phyloP scores from a whole-genome alignment of 306 rosid species.

The Ziziphus jujuba region DNA sequence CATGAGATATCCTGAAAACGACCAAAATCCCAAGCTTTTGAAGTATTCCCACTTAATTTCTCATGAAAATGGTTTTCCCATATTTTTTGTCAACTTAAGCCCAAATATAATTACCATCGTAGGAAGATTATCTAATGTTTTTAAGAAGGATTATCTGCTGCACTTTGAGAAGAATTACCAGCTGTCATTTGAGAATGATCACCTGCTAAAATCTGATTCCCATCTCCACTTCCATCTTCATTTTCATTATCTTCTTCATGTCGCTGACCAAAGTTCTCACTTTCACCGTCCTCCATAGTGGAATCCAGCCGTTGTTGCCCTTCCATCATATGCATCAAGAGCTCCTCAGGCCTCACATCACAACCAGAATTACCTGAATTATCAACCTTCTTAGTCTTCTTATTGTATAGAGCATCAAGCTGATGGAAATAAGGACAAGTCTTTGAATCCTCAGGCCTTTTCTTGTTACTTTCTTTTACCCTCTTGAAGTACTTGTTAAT shows the following conservation, averaged over 20 bases:
- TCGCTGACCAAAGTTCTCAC: constrained; percentile 35
- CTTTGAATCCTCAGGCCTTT: constrained; percentile 66
- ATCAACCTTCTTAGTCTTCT: constrained; percentile 39
- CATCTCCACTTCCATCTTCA: constrained; percentile 40
- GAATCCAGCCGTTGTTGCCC: constrained; percentile 34
- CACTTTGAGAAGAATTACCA: constrained; percentile 28
- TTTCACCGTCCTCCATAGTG: constrained; percentile 41
- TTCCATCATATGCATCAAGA: constrained; percentile 72
- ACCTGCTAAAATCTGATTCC: constrained; percentile 29
- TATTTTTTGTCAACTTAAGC: constrained; percentile 24
- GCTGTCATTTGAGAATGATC: constrained; percentile 27
- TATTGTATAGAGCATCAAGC: constrained; percentile 61
- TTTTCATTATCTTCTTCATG: constrained; percentile 29
- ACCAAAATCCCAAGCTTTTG: constrained; percentile 7
- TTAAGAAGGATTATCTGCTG: background rate
- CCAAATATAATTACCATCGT: constrained; percentile 31
- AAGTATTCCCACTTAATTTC: constrained; percentile 4
- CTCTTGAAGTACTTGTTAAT: constrained; percentile 88
- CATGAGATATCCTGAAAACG: constrained; percentile 6
- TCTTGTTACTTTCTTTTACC: constrained; percentile 71
- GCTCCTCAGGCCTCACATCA: constrained; percentile 76
- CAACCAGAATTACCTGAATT: constrained; percentile 34
- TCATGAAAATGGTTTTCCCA: constrained; percentile 1
- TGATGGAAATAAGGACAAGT: constrained; percentile 77
- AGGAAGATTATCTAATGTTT: constrained; percentile 26